Evolutionary conservation across 441 rosid species (phyloP).

Genomic region (Metrosideros polymorpha): DNA sequence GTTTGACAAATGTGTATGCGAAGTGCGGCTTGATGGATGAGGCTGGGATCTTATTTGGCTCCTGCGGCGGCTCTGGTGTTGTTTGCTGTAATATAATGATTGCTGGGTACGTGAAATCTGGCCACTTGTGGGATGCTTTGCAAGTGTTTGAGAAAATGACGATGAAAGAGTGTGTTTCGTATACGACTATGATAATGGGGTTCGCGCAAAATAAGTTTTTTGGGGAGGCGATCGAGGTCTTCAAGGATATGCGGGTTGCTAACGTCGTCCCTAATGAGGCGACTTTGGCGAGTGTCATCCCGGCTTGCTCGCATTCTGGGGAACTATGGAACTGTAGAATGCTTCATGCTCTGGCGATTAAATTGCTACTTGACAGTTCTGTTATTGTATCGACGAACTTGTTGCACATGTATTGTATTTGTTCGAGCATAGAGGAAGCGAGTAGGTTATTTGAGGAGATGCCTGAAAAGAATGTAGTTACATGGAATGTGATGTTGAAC

Average conservation of each 20-base stretch:
- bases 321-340: conserved; percentile 47
- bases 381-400: conserved; percentile 64
- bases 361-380: conserved; percentile 27
- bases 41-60: conserved; percentile 39
- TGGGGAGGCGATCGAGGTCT: conserved; percentile 41
- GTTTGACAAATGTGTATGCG: conserved; percentile 65
- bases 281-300: conserved; percentile 48
- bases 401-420: conserved; percentile 50
- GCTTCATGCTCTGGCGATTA: conserved; percentile 52
- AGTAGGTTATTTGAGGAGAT: conserved; percentile 53
- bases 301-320: conserved; percentile 41
- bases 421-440: conserved; percentile 47
- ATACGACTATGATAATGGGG: conserved; percentile 63
- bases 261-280: conserved; percentile 49
- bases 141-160: conserved; percentile 63
- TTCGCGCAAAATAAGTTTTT: conserved; percentile 35
- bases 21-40: conserved; percentile 44
- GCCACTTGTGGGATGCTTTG: conserved; percentile 41
- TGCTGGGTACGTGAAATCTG: conserved; percentile 36
- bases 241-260: conserved; percentile 44
- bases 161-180: conserved; percentile 50
- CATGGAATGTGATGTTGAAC: conserved; percentile 88
- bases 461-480: conserved; percentile 45
- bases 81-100: conserved; percentile 69
- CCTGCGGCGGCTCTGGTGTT: conserved; percentile 23